Evolutionary conservation across 2,329 filamentous ascomycete species (phyloP).

Genomic region (Apiospora phragmitis): DNA sequence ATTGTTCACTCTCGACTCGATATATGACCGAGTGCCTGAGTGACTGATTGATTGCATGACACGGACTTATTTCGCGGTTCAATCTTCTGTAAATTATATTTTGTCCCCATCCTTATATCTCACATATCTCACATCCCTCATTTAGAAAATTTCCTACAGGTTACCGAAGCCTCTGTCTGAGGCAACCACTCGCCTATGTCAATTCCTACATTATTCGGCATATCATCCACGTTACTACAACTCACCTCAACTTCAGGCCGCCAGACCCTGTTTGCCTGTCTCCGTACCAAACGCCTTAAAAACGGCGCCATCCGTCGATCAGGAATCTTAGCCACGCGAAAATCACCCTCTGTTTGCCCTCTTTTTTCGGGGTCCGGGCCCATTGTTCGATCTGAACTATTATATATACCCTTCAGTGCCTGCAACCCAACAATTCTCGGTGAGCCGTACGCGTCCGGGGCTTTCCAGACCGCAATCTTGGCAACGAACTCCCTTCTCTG

Average conservation of each 20-base stretch:
- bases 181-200: not conserved
- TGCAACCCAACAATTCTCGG: conserved; percentile 2
- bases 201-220: not conserved
- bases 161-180: not conserved
- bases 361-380: not conserved
- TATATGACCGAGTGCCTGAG: not conserved
- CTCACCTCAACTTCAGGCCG: not conserved
- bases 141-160: not conserved
- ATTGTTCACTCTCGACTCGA: not conserved
- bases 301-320: not conserved
- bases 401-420: not conserved
- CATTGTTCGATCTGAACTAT: conserved; percentile 5
- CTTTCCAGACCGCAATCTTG: conserved; percentile 2
- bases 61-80: not conserved
- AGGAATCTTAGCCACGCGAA: not conserved
- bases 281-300: not conserved
- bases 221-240: not conserved
- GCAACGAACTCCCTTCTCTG: not conserved
- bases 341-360: not conserved
- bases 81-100: not conserved
- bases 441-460: not conserved
- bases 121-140: not conserved
- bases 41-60: not conserved
- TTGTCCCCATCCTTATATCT: not conserved
- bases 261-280: not conserved